A percentile compares a stretch with the other conserved stretches of the same genome.
Conservation (phyloP, 768 basidiomycete genomes). For the Macrolepiota dolichaula region DNA sequence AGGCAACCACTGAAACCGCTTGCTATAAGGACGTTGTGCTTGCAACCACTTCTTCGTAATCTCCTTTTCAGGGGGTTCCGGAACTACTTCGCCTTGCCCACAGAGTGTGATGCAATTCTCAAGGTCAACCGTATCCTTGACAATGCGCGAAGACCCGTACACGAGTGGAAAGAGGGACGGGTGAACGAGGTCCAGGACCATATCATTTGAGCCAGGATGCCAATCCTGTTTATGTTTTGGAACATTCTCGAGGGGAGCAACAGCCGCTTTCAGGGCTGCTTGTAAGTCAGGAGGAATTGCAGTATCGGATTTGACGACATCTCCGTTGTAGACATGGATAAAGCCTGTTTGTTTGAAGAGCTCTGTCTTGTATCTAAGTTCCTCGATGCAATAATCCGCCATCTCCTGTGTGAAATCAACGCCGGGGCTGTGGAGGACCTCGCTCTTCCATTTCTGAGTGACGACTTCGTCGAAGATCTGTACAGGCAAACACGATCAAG, state of each 20-base stretch:
- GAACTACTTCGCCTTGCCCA: slow-evolving; percentile 12
- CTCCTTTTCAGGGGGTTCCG: neutral
- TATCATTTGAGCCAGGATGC: slow-evolving; percentile 38
- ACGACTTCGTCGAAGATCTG: slow-evolving; percentile 18
- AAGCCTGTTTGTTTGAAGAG: slow-evolving; percentile 11
- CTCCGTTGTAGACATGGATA: slow-evolving; percentile 12
- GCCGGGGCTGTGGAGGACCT: slow-evolving; percentile 7
- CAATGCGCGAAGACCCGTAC: slow-evolving; percentile 25
- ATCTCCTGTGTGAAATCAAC: slow-evolving; percentile 14
- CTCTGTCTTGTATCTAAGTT: slow-evolving; percentile 18
- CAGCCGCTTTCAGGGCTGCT: slow-evolving; percentile 18
- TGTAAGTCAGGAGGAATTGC: slow-evolving; percentile 20
- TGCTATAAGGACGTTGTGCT: slow-evolving; percentile 9
- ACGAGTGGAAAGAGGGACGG: slow-evolving; percentile 36
- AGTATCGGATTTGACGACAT: slow-evolving; percentile 22
- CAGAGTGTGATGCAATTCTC: slow-evolving; percentile 14
- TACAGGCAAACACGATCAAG: neutral
- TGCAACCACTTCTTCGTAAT: no score
- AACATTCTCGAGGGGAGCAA: slow-evolving; percentile 28
- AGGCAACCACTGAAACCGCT: slow-evolving; percentile 19
- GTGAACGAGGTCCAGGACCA: slow-evolving; percentile 41
- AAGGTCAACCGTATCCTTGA: slow-evolving; percentile 5
- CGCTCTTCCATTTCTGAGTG: slow-evolving; percentile 15
- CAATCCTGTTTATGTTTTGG: slow-evolving; percentile 33
- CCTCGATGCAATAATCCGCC: slow-evolving; percentile 17